These are phyloP conservation scores for Neopestalotiopsis sp. DNA, from an alignment of 2,329 filamentous ascomycete species.

Conservation along the genomic window DNA sequence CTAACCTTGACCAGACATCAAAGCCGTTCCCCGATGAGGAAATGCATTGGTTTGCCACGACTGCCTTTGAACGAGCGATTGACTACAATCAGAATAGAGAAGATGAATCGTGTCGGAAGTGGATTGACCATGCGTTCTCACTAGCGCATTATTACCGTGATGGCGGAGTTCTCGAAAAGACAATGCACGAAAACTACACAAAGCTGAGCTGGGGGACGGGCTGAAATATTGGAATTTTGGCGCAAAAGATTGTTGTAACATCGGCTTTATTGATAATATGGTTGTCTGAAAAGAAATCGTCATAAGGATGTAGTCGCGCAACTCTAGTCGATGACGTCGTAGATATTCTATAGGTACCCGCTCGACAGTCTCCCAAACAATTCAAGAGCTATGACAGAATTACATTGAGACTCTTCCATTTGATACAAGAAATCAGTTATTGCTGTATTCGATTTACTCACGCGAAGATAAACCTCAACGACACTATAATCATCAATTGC, in stretches of 20 bases:
- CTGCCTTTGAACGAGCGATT: constrained; percentile 72
- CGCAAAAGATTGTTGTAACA: too few relatives aligned
- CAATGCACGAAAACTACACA: constrained; percentile 50
- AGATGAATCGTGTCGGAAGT: constrained; percentile 59
- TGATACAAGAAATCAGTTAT: too few relatives aligned
- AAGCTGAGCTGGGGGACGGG: constrained; percentile 40
- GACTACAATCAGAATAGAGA: constrained; percentile 66
- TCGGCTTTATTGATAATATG: neutral
- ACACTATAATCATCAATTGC: neutral
- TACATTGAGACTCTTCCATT: neutral
- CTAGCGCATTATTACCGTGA: constrained; percentile 65
- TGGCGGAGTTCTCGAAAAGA: constrained; percentile 48
- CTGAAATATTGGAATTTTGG: neutral
- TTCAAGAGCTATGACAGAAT: neutral
- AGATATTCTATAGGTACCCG: neutral
- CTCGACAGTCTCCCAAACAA: too few relatives aligned
- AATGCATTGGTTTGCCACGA: constrained; percentile 76
- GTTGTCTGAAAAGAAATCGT: neutral
- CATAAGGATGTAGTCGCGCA: neutral
- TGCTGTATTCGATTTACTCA: too few relatives aligned
- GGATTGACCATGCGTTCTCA: constrained; percentile 67
- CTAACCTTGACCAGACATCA: constrained; percentile 37
- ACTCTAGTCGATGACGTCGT: constrained; percentile 11
- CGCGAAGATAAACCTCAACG: neutral
- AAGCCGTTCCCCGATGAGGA: constrained; percentile 67